Base-by-base conservation (phyloP, 1,284 basidiomycete genomes). In the Ceratobasidium sp. region DNA sequence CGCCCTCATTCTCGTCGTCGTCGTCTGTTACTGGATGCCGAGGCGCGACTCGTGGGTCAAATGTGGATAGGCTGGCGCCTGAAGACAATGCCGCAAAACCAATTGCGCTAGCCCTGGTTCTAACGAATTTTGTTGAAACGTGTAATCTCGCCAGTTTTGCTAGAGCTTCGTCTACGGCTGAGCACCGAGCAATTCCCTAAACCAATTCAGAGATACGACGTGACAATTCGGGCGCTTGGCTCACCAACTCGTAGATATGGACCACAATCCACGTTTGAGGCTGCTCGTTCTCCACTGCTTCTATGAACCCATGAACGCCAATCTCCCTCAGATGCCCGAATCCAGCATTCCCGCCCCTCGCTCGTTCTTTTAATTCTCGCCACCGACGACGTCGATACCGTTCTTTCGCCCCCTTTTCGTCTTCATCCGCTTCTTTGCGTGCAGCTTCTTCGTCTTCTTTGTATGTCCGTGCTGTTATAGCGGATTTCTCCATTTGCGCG, bases 251-350 rank as follows among this genome's bases (percentile, higher is more conserved):
- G 81, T 95, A 96, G 7, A 96, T 87, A 84, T 96, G 94, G 44
- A 96, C 87, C 16, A 95, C 89, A 18, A 96, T 93, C 90, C 92
- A 94, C 4, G 90, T 88, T 2, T 88, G 89, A 71, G 85, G 85
- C 44, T 90, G 89, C 83, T 95, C 94, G 38, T 88, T 86, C 83
- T 96, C 94, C 3, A 96, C 90, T 1, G 94, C 93, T 69, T 86
- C 85, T 71, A 96, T 86, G 81, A 92, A 96, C 33, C 92, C 92
- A 78, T 89, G 87, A 79, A 90, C 84, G 0, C 93, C 94, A 3
- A 96, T 92, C 83, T 96, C 94, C 60, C 94, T 86, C 80, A 96
- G 82, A 83, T 96, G 93, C 0, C 95, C 94, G 84, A 95, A 96
- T 78, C 68, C 78, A 44, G 78, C 78, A 30, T 69, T 71, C 20